These are phyloP conservation scores for Ambrosia hybrid DNA, from an alignment of 140 eudicot species.

Conservation along the genomic window DNA sequence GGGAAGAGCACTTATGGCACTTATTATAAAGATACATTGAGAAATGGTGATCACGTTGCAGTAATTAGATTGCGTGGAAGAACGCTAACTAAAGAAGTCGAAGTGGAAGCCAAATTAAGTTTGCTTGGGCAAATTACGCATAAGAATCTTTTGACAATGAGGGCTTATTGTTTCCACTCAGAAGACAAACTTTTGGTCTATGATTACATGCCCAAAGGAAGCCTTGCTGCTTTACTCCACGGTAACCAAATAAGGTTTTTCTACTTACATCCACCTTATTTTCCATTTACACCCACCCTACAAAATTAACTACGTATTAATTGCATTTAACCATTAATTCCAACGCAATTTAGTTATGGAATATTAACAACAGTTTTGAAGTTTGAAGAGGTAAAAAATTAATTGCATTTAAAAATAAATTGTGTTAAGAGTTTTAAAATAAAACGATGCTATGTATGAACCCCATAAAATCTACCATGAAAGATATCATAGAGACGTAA, in stretches of 20 bases:
- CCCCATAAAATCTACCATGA: no score
- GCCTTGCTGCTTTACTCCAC: background rate
- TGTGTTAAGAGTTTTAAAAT: no score
- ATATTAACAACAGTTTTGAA: no score
- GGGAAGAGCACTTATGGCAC: constrained; percentile 97
- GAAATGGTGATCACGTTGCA: constrained; percentile 78
- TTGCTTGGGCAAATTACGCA: constrained; percentile 61
- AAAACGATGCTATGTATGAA: no score
- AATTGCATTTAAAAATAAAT: no score
- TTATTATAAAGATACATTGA: constrained; percentile 80
- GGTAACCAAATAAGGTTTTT: background rate
- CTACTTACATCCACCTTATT: no score
- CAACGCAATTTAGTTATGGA: no score
- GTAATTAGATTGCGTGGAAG: constrained; percentile 53
- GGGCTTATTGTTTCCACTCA: constrained; percentile 65
- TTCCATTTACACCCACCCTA: no score
- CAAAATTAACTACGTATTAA: no score
- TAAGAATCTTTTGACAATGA: constrained; percentile 62
- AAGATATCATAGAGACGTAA: no score
- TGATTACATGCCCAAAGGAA: background rate
- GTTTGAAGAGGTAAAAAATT: no score
- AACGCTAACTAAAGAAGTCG: background rate
- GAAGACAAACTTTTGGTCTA: constrained; percentile 47
- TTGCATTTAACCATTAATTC: no score
- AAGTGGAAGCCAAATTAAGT: constrained; percentile 60